Conservation (phyloP, 2,329 filamentous ascomycete species). For the Fusarium sp. region DNA sequence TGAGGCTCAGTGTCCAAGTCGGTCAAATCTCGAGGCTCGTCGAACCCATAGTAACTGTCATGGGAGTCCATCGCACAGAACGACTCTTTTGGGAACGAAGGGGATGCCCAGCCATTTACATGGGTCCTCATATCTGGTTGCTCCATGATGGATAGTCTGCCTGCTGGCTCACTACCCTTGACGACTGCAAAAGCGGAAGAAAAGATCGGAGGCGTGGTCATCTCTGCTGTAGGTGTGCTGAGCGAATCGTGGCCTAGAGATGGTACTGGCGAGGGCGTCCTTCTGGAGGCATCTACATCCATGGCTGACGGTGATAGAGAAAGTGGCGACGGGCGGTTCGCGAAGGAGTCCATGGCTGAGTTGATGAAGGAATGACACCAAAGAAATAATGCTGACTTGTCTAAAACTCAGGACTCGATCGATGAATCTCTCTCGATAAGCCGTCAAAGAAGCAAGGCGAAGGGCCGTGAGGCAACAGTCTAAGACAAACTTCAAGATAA, state of each 20-base stretch:
- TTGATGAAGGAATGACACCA: neutral
- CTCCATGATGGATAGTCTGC: constrained; percentile 9
- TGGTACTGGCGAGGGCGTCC: constrained; percentile 33
- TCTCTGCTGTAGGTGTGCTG: constrained; percentile 31
- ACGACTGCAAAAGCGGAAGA: constrained; percentile 17
- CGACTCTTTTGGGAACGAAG: constrained; percentile 15
- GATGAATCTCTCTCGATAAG: neutral
- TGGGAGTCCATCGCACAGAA: constrained; percentile 3
- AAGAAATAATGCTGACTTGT: neutral
- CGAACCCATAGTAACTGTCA: neutral
- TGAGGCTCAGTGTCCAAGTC: neutral
- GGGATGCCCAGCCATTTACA: constrained; percentile 20
- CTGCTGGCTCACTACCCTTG: constrained; percentile 7
- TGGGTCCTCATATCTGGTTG: neutral
- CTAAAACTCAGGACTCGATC: constrained; percentile 3
- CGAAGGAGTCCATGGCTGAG: constrained; percentile 27
- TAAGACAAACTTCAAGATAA: constrained; percentile 22
- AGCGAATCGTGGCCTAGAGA: constrained; percentile 32
- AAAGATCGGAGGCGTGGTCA: constrained; percentile 31
- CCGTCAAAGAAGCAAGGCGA: neutral
- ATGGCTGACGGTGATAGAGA: constrained; percentile 34
- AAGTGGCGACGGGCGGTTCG: constrained; percentile 16
- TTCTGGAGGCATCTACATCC: constrained; percentile 29
- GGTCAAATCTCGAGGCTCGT: neutral
- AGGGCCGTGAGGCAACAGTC: constrained; percentile 33